Evolutionary conservation across 441 rosid species (phyloP).

Genomic region (Syzygium malaccense): DNA sequence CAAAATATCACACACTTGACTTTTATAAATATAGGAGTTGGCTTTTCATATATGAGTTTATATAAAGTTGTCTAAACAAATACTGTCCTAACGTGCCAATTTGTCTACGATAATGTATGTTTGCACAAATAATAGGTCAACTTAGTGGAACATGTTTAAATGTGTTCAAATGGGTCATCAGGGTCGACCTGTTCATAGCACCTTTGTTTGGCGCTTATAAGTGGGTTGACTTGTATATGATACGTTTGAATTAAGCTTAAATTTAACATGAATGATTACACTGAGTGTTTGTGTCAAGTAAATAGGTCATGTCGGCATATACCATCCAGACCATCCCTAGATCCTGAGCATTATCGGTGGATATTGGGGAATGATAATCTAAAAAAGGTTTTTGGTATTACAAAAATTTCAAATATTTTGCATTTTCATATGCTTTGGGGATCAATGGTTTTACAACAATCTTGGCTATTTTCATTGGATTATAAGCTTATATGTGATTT

Average conservation of each 20-base stretch:
- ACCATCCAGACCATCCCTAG: not conserved
- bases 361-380: not conserved
- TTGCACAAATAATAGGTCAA: not conserved
- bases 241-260: not conserved
- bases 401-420: not conserved
- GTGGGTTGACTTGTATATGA: not conserved
- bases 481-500: not conserved
- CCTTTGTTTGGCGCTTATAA: not conserved
- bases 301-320: not conserved
- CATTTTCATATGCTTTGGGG: not conserved
- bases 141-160: not conserved
- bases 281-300: not conserved
- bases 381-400: not conserved
- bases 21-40: not conserved
- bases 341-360: not conserved
- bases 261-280: not conserved
- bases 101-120: not conserved
- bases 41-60: not conserved
- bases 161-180: not conserved
- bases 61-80: not conserved
- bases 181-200: not conserved
- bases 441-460: not conserved
- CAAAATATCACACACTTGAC: not conserved
- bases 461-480: not conserved
- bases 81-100: not conserved